Evolutionary conservation across 495 filamentous ascomycete genomes (phyloP), one percentile per base, ranked within the genome.

Genomic region (Aspergillus leporis): DNA sequence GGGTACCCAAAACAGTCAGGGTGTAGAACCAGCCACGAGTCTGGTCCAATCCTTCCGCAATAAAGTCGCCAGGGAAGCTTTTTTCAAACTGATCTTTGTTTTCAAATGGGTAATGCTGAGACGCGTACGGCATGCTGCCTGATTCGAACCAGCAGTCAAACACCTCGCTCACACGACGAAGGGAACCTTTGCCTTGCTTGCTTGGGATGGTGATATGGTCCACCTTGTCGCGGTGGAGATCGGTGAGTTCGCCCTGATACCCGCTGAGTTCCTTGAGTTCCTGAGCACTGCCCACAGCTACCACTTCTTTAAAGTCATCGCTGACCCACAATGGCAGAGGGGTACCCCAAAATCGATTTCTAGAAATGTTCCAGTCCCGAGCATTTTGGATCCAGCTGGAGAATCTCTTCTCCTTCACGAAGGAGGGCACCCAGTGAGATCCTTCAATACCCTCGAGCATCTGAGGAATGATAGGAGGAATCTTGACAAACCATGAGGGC

Each of bases 11-110:
- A 16, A 98, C 91, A 21, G 89, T 82, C 52, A 98, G 71, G 1
- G 94, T 97, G 70, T 98, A 98, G 77, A 98, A 98, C 94, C 94
- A 98, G 40, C 94, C 94, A 68, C 95, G 83, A 3, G 93, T 95
- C 73, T 96, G 92, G 70, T 96, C 94, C 31, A 98, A 77, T 55
- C 94, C 94, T 77, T 98, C 94, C 0, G 94, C 92, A 68, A 98
- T 97, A 74, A 98, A 98, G 69, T 98, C 91, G 55, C 90, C 93
- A 0, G 95, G 94, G 77, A 96, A 98, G 25, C 84, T 81, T 47
- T 86, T 80, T 59, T 90, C 82, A 64, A 98, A 97, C 32, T 87
- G 77, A 9, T 95, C 90, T 64, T 86, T 82, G 67, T 94, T 94
- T 72, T 97, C 91, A 68, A 98, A 98, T 4, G 94, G 94, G 72